Conservation (phyloP, 1,284 basidiomycete species). For the Trametes sp. region DNA sequence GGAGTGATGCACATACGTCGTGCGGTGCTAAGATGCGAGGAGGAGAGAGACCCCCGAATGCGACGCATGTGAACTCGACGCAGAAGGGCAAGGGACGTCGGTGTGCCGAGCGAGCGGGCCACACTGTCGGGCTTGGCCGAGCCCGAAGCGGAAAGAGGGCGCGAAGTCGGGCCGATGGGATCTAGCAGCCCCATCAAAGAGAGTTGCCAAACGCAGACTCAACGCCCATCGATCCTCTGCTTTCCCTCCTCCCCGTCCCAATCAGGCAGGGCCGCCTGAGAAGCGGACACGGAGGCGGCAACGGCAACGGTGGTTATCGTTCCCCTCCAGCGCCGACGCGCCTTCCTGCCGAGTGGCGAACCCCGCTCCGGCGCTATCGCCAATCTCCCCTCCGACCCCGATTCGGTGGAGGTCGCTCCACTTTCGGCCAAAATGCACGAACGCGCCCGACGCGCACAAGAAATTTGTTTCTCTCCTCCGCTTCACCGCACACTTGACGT, state of each 20-base stretch:
- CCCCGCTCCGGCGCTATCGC: conserved; percentile 14
- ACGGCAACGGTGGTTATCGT: conserved; percentile 19
- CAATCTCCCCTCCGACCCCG: conserved; percentile 13
- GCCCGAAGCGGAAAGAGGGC: conserved; percentile 27
- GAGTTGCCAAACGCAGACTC: conserved; percentile 27
- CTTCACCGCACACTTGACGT: conserved; percentile 22
- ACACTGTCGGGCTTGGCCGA: conserved; percentile 13
- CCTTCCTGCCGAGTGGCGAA: conserved; percentile 23
- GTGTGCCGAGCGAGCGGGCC: conserved; percentile 19
- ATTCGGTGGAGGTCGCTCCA: conserved; percentile 18
- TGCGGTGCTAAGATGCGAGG: neutral
- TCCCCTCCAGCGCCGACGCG: conserved; percentile 9
- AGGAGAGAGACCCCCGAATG: conserved; percentile 11
- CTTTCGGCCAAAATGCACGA: conserved; percentile 3
- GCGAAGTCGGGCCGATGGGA: conserved; percentile 26
- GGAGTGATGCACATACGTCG: conserved; percentile 10
- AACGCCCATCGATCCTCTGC: conserved; percentile 32
- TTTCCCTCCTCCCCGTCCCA: conserved; percentile 13
- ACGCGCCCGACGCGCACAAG: neutral
- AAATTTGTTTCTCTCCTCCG: conserved; percentile 17
- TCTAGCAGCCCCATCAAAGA: conserved; percentile 20
- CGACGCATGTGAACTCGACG: conserved; percentile 21
- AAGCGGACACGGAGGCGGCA: conserved; percentile 11
- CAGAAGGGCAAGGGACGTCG: conserved; percentile 13
- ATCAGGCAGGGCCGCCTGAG: conserved; percentile 15